Base-by-base conservation (phyloP, 2,329 filamentous ascomycete species). In the Decorospora gaudefroyi region DNA sequence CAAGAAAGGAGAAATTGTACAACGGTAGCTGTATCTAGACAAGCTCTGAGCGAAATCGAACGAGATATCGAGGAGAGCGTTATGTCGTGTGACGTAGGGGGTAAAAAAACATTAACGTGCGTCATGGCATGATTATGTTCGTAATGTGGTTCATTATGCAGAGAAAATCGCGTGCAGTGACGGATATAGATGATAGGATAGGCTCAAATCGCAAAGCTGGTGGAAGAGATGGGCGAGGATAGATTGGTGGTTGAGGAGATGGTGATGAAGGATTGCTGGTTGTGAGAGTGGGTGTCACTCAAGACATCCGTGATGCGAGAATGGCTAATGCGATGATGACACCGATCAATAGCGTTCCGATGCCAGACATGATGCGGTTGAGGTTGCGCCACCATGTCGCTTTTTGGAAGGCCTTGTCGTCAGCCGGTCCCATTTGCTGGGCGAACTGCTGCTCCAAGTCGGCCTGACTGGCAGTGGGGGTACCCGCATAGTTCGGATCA, bases 351-450 rank as follows among this genome's bases (percentile, higher is more conserved):
- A 78, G 71, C 23, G 81, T 59, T 13, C 82, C 82, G 33, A 83
- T 65, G 19, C 77, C 71, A 49, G 76, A 78, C 80, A 85, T 83
- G 67, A 78, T 76, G 32, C 81, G 76, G 65, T 85, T 85, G 27
- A 84, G 68, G 51, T 78, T 81, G 51, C 82, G 75, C 82, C 82
- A 85, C 82, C 82, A 84, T 15, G 74, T 73, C n/a, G 82, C 81
- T 65, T 82, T 85, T 49, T 82, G 75, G 55, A 75, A 77, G 23
- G 75, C 72, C 34, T 76, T 72, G 55, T 75, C 72, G 40, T 78
- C 75, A 17, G 74, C 58, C 8, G 73, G 70, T 23, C 69, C 67
- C 22, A 77, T 60, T 35, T 74, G 69, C 42, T 71, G 69, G 19
- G 73, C 68, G 31, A 78, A 69, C 13, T 76, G 74, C 28, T 69